These are phyloP conservation scores for Apiotrichum veenhuisii DNA, from an alignment of 1,284 basidiomycete genomes.

Conservation along the genomic window DNA sequence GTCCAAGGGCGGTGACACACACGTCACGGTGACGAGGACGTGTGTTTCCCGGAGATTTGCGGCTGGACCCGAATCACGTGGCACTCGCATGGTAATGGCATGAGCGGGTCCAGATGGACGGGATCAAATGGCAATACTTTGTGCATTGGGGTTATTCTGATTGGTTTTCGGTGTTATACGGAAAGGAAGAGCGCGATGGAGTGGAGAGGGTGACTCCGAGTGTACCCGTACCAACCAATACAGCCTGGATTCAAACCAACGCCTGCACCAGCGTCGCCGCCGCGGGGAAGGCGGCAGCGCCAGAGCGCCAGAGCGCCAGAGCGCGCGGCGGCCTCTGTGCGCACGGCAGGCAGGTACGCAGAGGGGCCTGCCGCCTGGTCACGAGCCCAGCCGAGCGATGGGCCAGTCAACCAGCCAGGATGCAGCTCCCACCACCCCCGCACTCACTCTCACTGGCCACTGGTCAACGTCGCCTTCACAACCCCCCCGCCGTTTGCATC, in stretches of 20 bases:
- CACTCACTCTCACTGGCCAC: neutral
- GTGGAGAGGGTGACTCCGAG: neutral
- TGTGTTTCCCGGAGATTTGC: neutral
- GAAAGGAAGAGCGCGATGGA: neutral
- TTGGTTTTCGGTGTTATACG: conserved; percentile 5
- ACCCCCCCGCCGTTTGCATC: neutral
- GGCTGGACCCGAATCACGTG: too few species aligned
- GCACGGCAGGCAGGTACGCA: too few species aligned
- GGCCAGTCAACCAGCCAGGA: neutral
- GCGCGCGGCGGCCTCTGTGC: too few species aligned
- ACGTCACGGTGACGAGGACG: neutral
- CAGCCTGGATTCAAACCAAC: too few species aligned
- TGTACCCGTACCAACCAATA: neutral
- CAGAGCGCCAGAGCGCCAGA: too few species aligned
- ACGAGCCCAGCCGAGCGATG: neutral
- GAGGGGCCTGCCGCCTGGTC: too few species aligned
- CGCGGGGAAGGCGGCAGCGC: too few species aligned
- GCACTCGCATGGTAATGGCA: neutral
- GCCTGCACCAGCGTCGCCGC: too few species aligned
- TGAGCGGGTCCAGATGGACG: neutral
- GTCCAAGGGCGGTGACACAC: too few species aligned
- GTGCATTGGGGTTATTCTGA: neutral
- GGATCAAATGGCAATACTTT: neutral
- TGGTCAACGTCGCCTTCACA: too few species aligned
- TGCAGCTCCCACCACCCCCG: neutral